Conservation (phyloP, 1,284 basidiomycete genomes). For the Amylostereum areolatum region DNA sequence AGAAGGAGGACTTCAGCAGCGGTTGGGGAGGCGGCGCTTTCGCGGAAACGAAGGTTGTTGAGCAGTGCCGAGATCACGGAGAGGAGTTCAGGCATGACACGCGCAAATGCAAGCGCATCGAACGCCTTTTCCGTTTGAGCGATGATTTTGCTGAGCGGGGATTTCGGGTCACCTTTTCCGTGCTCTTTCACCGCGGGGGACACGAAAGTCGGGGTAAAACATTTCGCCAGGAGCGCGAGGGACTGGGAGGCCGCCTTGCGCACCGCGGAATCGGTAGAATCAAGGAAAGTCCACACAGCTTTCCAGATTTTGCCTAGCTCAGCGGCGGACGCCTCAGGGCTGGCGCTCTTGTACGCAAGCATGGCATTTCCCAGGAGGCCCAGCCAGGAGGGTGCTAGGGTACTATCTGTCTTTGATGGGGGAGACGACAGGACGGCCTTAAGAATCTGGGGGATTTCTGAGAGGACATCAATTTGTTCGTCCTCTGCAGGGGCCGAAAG, state of each 20-base stretch:
- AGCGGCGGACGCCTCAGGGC: constrained; percentile 40
- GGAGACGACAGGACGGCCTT: constrained; percentile 70
- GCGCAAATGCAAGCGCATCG: constrained; percentile 63
- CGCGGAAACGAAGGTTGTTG: constrained; percentile 34
- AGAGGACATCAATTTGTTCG: constrained; percentile 36
- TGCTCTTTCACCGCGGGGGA: constrained; percentile 42
- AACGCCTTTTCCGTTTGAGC: constrained; percentile 59
- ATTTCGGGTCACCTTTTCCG: constrained; percentile 39
- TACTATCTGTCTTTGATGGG: constrained; percentile 59
- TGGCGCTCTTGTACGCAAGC: constrained; percentile 48
- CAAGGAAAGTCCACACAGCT: constrained; percentile 69
- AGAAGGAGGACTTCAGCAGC: constrained; percentile 72
- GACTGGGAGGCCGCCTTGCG: constrained; percentile 63
- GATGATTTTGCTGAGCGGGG: constrained; percentile 59
- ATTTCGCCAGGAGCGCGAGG: constrained; percentile 59
- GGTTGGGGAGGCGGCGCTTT: constrained; percentile 37
- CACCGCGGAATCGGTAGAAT: constrained; percentile 48
- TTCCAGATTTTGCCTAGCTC: constrained; percentile 73
- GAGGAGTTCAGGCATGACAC: constrained; percentile 68
- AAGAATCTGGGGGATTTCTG: constrained; percentile 61
- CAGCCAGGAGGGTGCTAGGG: constrained; percentile 68
- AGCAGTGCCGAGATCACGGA: constrained; percentile 55
- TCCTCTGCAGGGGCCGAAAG: constrained; percentile 51
- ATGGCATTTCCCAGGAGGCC: constrained; percentile 66
- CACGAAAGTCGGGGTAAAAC: constrained; percentile 64